Evolutionary conservation across 345 rosid species (phyloP), one percentile per base, ranked within the genome.

Genomic region (Lepidium africanum): DNA sequence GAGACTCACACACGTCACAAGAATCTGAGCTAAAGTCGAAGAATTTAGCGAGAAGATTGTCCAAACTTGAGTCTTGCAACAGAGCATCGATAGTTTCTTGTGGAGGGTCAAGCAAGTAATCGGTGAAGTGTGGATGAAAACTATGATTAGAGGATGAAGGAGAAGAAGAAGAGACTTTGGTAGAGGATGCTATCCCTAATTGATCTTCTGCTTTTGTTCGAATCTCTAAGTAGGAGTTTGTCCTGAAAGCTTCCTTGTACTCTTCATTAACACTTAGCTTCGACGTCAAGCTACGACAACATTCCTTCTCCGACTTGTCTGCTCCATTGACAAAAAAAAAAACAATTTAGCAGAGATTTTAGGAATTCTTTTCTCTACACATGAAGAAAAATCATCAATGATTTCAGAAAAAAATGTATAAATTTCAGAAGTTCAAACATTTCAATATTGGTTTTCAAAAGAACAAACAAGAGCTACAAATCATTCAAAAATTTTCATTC

Each of bases 181-280:
- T 80, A 64, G 46, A 58, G 5, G 10, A 25, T 48, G 70, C 19
- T 11, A 67, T 48, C 47, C 53, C 75, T 50, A 81, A 54, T 73
- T 82, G 85, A 45, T 70, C 81, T 9, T 83, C 87, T 60, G 82
- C 83, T 70, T 86, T 77, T 65, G 79, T 82, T 63, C 86, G 78
- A 81, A 86, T 80, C 45, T 93, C 96, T 14, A 77, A 54, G 69
- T 93, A 93, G 38, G 98, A 93, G 16, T 77, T 76, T 46, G 97
- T 87, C 56, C 95, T 84, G 61, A 93, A 85, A 56, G 90, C 96
- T 81, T 83, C 81, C 72, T 77, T 83, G 88, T 93, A 90, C 67
- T 93, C 98, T 53, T 88, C 91, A 57, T 80, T 81, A 12, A 93
- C 85, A 65, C 70, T 85, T 66, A 71, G 46, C 83, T 81, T 75